Evolutionary conservation across 257 asterid genomes (phyloP).

Genomic region (Solanum paucissectum): DNA sequence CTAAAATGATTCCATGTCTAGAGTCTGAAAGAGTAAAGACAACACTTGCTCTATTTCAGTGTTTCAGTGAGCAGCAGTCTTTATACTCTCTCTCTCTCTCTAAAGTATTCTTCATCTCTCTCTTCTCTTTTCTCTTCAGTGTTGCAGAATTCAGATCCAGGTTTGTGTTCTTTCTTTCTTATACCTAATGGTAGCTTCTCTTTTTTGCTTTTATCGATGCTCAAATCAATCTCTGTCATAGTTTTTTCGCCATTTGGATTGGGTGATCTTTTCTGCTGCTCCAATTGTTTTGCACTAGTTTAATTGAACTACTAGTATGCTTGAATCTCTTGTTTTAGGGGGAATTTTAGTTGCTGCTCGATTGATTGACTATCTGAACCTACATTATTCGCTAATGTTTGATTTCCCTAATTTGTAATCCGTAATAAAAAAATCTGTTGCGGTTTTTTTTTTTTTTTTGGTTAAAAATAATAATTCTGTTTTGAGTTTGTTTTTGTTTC

Average conservation of each 20-base stretch:
- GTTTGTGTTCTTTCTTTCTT: not conserved
- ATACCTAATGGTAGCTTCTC: not conserved
- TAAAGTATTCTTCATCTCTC: not conserved
- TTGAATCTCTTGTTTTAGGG: not conserved
- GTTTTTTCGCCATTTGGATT: not conserved
- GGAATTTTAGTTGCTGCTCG: not conserved
- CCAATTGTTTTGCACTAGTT: not conserved
- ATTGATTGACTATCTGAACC: not conserved
- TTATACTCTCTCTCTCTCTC: not conserved
- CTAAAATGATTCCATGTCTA: not conserved
- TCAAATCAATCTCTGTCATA: not conserved
- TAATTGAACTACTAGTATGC: not conserved
- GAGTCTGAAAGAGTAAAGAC: not conserved
- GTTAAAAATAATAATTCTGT: not conserved
- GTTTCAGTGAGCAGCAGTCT: not conserved
- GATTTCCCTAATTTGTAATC: not conserved
- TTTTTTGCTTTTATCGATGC: not conserved
- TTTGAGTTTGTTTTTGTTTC: not conserved
- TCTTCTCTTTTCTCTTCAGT: not conserved
- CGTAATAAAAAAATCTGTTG: too few relatives aligned
- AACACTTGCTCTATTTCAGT: not conserved
- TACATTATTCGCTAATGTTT: not conserved
- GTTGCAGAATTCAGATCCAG: not conserved
- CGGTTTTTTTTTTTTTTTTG: too few relatives aligned
- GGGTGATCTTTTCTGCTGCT: not conserved